Evolutionary conservation across 2,329 filamentous ascomycete genomes (phyloP).

Genomic region (Xylariaceae sp.): DNA sequence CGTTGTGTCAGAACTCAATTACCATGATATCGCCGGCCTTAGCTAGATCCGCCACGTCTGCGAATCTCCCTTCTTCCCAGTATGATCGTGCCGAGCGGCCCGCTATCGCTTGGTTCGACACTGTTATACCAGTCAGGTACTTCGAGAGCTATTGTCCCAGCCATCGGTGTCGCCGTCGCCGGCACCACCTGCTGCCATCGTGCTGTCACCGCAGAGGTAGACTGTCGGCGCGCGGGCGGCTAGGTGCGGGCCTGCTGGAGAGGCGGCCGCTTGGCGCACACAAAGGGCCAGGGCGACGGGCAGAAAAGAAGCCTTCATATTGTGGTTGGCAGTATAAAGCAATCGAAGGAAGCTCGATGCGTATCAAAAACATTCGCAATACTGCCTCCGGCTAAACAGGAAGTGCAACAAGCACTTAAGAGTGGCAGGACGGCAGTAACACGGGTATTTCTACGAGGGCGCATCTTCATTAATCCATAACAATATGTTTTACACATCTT

Average conservation of each 20-base stretch:
- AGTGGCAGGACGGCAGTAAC: too few relatives aligned
- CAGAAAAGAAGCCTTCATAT: constrained; percentile 13
- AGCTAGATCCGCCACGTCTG: constrained; percentile 47
- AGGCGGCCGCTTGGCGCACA: constrained; percentile 8
- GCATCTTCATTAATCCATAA: too few relatives aligned
- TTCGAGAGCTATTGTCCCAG: constrained; percentile 56
- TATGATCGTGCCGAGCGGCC: constrained; percentile 61
- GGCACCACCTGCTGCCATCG: constrained; percentile 45
- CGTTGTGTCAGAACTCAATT: constrained; percentile 70
- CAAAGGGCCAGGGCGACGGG: constrained; percentile 8
- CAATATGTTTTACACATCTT: too few relatives aligned
- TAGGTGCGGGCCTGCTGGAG: constrained; percentile 15
- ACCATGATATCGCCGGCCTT: constrained; percentile 58
- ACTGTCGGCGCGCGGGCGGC: constrained; percentile 34
- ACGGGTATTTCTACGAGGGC: too few relatives aligned
- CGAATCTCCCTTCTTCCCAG: constrained; percentile 58
- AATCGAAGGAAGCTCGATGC: neutral
- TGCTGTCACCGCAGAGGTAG: constrained; percentile 52
- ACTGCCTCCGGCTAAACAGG: too few relatives aligned
- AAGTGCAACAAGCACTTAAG: too few relatives aligned
- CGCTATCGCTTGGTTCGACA: constrained; percentile 58
- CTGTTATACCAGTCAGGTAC: constrained; percentile 37
- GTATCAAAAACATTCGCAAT: too few relatives aligned
- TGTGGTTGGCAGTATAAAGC: neutral
- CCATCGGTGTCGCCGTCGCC: constrained; percentile 40